Percentiles rank a stretch among this genome's conserved stretches.
phyloP scores from a whole-genome alignment of 257 asterid genomes.

The Verbena officinalis region DNA sequence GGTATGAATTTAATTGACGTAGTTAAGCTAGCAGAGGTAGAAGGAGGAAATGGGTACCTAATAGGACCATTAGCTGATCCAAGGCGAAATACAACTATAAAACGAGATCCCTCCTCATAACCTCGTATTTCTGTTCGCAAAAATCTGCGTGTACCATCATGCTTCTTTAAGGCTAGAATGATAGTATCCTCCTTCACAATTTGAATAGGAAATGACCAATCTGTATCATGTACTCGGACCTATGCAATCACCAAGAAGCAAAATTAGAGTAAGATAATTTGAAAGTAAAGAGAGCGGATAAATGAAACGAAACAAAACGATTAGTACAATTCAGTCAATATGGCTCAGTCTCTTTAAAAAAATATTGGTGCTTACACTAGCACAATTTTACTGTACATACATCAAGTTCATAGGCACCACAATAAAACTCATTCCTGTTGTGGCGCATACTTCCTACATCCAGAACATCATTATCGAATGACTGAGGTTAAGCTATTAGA shows the following conservation, averaged over 20 bases:
- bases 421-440: neutral
- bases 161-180: conserved; percentile 64
- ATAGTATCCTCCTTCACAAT: conserved; percentile 87
- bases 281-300: conserved; percentile 6
- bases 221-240: conserved; percentile 83
- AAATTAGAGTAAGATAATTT: neutral
- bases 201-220: conserved; percentile 92
- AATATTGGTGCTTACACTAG: conserved; percentile 3
- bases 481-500: too few relatives aligned
- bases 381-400: conserved; percentile 2
- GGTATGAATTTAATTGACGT: conserved; percentile 8
- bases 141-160: conserved; percentile 58
- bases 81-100: conserved; percentile 83
- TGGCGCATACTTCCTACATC: conserved; percentile 16
- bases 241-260: conserved; percentile 36
- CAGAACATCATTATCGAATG: neutral
- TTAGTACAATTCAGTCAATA: neutral
- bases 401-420: conserved; percentile 10
- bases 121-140: conserved; percentile 92
- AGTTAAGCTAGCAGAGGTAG: conserved; percentile 22
- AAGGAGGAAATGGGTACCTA: conserved; percentile 51
- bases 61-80: conserved; percentile 87
- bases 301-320: conserved; percentile 2
- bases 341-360: neutral
- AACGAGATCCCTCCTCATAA: conserved; percentile 98